Evolutionary conservation across 169 alveolate species (phyloP), one percentile per base, ranked within the genome.

Genomic region (Plasmodium reichenowi): DNA sequence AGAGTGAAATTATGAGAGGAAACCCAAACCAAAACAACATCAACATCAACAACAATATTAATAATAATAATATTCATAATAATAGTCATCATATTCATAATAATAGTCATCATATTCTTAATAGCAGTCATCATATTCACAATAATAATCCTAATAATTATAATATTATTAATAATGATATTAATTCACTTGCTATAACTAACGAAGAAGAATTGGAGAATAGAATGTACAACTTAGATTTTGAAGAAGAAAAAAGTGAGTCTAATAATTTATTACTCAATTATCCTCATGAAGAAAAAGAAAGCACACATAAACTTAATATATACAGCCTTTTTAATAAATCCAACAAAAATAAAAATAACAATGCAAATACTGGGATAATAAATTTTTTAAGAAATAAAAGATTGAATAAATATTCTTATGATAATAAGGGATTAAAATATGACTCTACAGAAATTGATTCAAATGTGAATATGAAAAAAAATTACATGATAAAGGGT

Each of bases 361-460:
- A 64, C 48, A 64, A 48, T 32, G 29, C 60, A 38, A 78, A 78
- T 78, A 50, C 20, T 15, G 89, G 89, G n/a, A 78, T 78, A 64
- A 29, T 78, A 29, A 78, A 50, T 20, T 78, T 78, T 78, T 59
- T 78, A 71, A 67, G 47, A 78, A 78, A 78, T 78, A 47, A 78
- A 58, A 78, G 63, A 59, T 64, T 15, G 43, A 26, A 78, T 50
- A 78, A 64, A 15, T 78, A 78, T 58, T 10, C 74, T 20, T 78
- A 66, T 66, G 89, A 78, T 38, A 78, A 60, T 50, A 78, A 78
- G 62, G 89, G 89, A 10, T 29, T 78, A n/a, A 67, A 58, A 78
- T 64, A 78, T 66, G 89, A 78, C 8, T 58, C 32, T 17, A 22
- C 70, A 7, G 89, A 78, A 12, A 66, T 9, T 15, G 43, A 52